phyloP scores from a whole-genome alignment of 345 rosid species.

The Ceriops decandra region DNA sequence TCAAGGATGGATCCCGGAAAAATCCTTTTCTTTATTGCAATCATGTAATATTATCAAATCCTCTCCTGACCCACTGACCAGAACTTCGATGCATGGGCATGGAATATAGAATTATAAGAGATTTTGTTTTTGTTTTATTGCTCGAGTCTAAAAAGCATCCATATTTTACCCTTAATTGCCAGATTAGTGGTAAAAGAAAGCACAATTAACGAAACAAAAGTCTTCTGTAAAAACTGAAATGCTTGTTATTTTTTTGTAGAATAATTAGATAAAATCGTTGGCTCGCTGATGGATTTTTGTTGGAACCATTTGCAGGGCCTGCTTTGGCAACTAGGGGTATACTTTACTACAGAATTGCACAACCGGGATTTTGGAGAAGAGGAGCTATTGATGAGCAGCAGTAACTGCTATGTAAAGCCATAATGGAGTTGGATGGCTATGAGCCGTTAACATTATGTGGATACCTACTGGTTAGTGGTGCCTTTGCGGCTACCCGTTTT shows the following conservation, averaged over 20 bases:
- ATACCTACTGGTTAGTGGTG: neutral
- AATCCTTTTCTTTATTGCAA: slow-evolving; percentile 79
- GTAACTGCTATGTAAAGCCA: slow-evolving; percentile 20
- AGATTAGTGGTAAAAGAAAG: no score
- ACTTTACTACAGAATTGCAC: slow-evolving; percentile 91
- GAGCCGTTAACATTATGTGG: slow-evolving; percentile 1
- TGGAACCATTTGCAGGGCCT: slow-evolving; percentile 64
- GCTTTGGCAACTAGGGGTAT: slow-evolving; percentile 98
- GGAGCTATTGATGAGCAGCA: slow-evolving; percentile 49
- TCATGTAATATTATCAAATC: slow-evolving; percentile 51
- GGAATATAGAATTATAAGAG: no score
- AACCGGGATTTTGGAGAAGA: slow-evolving; percentile 58
- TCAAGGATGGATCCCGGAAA: slow-evolving; percentile 88
- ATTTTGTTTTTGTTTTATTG: no score
- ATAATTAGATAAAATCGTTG: no score
- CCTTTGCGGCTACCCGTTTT: slow-evolving; percentile 3
- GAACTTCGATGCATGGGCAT: no score
- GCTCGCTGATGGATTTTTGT: neutral
- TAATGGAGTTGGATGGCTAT: slow-evolving; percentile 11
- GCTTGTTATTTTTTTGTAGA: no score
- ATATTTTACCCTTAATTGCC: no score
- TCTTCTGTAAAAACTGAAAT: no score
- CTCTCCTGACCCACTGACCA: neutral
- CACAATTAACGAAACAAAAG: no score
- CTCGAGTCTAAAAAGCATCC: no score